phyloP scores from a whole-genome alignment of 257 asterid genomes.

The Fraxinus excelsior region DNA sequence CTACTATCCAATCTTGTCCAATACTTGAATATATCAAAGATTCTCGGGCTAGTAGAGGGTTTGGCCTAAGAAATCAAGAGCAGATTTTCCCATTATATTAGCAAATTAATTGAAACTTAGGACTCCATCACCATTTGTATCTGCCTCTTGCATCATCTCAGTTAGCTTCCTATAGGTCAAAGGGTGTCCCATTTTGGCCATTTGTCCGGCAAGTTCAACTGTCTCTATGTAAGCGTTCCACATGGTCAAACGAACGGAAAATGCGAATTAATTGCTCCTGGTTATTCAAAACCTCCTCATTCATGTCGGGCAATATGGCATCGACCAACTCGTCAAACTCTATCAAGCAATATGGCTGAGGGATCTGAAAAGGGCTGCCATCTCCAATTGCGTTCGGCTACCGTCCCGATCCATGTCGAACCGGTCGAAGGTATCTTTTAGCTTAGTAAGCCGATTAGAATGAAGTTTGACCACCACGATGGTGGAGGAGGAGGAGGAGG shows the following conservation, averaged over 20 bases:
- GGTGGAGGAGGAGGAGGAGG: no score
- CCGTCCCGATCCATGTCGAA: constrained; percentile 96
- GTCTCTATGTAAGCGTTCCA: constrained; percentile 84
- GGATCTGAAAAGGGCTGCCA: constrained; percentile 84
- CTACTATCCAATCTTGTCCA: constrained; percentile 13
- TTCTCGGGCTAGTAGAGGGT: constrained; percentile 26
- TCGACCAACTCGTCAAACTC: constrained; percentile 79
- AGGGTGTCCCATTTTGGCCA: constrained; percentile 95
- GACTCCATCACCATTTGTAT: constrained; percentile 85
- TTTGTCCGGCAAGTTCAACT: constrained; percentile 82
- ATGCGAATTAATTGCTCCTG: constrained; percentile 74
- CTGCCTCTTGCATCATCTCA: constrained; percentile 85
- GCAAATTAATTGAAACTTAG: constrained; percentile 76
- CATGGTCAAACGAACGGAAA: constrained; percentile 80
- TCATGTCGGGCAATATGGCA: constrained; percentile 65
- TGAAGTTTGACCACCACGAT: constrained; percentile 41
- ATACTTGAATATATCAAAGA: background rate
- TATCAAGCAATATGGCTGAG: constrained; percentile 70
- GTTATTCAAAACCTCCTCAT: constrained; percentile 56
- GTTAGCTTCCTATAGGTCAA: constrained; percentile 74
- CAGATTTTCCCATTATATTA: constrained; percentile 68
- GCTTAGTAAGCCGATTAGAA: constrained; percentile 59
- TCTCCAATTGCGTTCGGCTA: constrained; percentile 82
- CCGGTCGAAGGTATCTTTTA: constrained; percentile 65
- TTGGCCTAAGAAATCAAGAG: constrained; percentile 64